Conservation (phyloP, 176 grass and related monocot genomes). For the Rhipidocladum racemiflorum region DNA sequence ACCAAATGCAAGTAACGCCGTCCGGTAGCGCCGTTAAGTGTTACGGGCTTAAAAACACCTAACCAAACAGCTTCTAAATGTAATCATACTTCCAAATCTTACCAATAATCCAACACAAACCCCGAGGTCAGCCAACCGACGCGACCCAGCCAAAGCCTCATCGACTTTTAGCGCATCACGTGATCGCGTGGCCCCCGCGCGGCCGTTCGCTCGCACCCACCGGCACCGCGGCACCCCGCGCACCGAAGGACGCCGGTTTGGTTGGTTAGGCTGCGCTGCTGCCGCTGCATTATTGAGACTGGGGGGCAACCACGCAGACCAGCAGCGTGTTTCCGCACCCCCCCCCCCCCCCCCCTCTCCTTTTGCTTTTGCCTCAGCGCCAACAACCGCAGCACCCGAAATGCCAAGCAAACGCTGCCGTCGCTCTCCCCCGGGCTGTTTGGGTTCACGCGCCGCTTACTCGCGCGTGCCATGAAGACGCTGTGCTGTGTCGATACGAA, state of each 20-base stretch:
- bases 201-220: not conserved
- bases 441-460: not conserved
- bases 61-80: no score
- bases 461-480: not conserved
- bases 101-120: no score
- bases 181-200: slow-evolving; percentile 22
- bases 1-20: no score
- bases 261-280: no score
- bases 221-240: not conserved
- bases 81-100: no score
- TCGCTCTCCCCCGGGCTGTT: not conserved
- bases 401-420: not conserved
- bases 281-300: not conserved
- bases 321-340: not conserved
- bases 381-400: not conserved
- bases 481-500: not conserved
- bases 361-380: not conserved
- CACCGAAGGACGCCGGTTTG: not conserved
- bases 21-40: no score
- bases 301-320: not conserved
- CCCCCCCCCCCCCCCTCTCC: not conserved
- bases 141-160: not conserved
- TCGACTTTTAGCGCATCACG: slow-evolving; percentile 36
- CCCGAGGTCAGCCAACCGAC: not conserved
- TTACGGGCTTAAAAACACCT: no score